Conservation (phyloP, 345 rosid species). For the Bretschneidera sinensis region DNA sequence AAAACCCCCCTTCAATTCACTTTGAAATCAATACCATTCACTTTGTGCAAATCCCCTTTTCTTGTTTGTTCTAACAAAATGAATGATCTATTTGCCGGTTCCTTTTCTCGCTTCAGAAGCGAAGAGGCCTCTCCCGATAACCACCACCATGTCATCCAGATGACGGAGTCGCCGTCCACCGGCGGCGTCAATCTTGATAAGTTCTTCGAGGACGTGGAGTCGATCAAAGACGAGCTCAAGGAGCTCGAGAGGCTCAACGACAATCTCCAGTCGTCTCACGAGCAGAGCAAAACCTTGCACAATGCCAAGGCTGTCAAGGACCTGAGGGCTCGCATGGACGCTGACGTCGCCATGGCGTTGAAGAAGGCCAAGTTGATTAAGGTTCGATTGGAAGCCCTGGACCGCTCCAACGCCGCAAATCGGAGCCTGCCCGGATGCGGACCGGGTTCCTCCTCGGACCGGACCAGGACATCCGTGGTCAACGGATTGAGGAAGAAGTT, state of each 20-base stretch:
- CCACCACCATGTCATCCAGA: constrained; percentile 28
- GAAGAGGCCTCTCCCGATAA: constrained; percentile 40
- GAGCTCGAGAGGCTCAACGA: constrained; percentile 64
- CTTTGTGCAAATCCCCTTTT: too few species aligned
- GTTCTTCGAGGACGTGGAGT: constrained; percentile 82
- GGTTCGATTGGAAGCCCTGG: constrained; percentile 79
- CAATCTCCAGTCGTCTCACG: constrained; percentile 63
- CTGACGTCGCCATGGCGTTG: constrained; percentile 66
- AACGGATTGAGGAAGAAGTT: constrained; percentile 89
- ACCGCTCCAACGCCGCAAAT: constrained; percentile 76
- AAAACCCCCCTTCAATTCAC: not conserved
- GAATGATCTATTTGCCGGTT: constrained; percentile 81
- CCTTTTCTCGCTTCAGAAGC: constrained; percentile 55
- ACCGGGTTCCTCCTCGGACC: constrained; percentile 84
- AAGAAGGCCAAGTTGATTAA: constrained; percentile 79
- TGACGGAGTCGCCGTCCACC: not conserved
- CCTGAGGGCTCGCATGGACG: constrained; percentile 75
- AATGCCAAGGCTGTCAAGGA: constrained; percentile 73
- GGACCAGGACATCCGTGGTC: constrained; percentile 77
- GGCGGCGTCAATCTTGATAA: constrained; percentile 74
- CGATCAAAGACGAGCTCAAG: constrained; percentile 68
- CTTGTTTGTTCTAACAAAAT: too few species aligned
- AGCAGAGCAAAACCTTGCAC: constrained; percentile 87
- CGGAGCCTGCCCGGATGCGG: constrained; percentile 78
- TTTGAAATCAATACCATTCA: too few species aligned